phyloP scores from a whole-genome alignment of 768 basidiomycete genomes.

The Rhodotorula paludigena region DNA sequence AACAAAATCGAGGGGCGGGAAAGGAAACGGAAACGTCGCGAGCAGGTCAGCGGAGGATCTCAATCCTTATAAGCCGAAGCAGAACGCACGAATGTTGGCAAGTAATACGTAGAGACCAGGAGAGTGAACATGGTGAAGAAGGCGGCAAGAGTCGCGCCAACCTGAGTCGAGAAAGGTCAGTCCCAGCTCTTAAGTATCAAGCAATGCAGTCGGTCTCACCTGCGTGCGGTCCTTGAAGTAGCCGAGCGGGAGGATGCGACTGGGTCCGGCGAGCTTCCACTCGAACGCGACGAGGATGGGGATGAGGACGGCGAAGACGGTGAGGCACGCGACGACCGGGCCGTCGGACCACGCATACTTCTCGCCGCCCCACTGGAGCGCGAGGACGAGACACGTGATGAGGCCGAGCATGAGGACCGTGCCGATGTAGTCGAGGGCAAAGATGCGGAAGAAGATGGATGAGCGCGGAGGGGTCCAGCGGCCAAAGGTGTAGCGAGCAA shows the following conservation, averaged over 20 bases:
- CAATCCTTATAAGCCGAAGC: not conserved
- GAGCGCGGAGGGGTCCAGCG: slow-evolving; percentile 7
- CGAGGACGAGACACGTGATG: slow-evolving; percentile 51
- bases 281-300: slow-evolving; percentile 47
- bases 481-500: slow-evolving; percentile 18
- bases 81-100: slow-evolving; percentile 18
- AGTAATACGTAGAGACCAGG: slow-evolving; percentile 35
- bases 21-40: not conserved
- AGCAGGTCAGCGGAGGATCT: no score
- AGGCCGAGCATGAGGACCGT: slow-evolving; percentile 49
- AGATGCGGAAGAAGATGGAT: slow-evolving; percentile 18
- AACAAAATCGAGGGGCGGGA: no score
- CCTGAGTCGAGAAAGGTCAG: not conserved
- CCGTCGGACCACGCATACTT: slow-evolving; percentile 43
- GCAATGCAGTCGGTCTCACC: not conserved
- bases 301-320: slow-evolving; percentile 46
- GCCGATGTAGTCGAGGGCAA: slow-evolving; percentile 50
- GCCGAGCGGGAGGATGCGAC: slow-evolving; percentile 48
- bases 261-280: slow-evolving; percentile 45
- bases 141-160: slow-evolving; percentile 43
- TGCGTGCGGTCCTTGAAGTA: slow-evolving; percentile 44
- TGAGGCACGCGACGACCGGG: slow-evolving; percentile 39
- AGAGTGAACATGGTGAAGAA: slow-evolving; percentile 38
- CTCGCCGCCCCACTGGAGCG: slow-evolving; percentile 55
- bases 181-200: not conserved